Evolutionary conservation across 2,329 filamentous ascomycete species (phyloP).

Genomic region (Penicillium olsonii): DNA sequence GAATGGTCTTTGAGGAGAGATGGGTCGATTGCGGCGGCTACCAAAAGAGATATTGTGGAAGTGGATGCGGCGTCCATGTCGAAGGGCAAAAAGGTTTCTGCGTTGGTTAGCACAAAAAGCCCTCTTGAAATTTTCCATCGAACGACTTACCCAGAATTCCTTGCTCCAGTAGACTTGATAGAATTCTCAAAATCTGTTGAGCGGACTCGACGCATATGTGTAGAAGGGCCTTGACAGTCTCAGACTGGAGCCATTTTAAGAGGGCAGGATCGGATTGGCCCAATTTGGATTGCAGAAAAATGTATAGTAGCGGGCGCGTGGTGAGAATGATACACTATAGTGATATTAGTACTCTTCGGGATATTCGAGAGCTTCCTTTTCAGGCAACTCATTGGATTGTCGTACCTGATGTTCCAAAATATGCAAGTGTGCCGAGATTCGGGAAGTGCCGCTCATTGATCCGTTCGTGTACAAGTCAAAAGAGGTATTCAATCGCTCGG

Average conservation of each 20-base stretch:
- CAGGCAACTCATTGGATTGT: no score
- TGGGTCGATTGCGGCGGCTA: conserved; percentile 38
- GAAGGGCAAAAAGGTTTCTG: conserved; percentile 49
- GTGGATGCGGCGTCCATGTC: conserved; percentile 48
- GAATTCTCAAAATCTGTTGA: conserved; percentile 40
- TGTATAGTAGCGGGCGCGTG: conserved; percentile 41
- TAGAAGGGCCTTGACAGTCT: conserved; percentile 15
- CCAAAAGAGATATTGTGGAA: conserved; percentile 43
- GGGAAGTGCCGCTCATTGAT: conserved; percentile 34
- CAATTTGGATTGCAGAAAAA: conserved; percentile 36
- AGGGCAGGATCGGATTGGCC: conserved; percentile 21
- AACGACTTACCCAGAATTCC: not conserved
- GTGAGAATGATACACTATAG: conserved; percentile 40
- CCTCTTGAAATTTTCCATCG: not conserved
- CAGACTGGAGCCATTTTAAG: conserved; percentile 27
- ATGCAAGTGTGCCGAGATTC: conserved; percentile 38
- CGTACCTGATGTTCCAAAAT: conserved; percentile 39
- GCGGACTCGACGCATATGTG: conserved; percentile 41
- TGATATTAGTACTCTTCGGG: not conserved
- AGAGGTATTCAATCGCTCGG: conserved; percentile 36
- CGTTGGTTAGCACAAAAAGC: conserved; percentile 19
- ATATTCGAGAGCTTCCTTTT: not conserved
- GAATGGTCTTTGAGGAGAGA: conserved; percentile 35
- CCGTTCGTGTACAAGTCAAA: conserved; percentile 36
- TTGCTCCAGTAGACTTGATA: conserved; percentile 40